Evolutionary conservation across 768 basidiomycete species (phyloP).

Genomic region (Lactarius vividus): DNA sequence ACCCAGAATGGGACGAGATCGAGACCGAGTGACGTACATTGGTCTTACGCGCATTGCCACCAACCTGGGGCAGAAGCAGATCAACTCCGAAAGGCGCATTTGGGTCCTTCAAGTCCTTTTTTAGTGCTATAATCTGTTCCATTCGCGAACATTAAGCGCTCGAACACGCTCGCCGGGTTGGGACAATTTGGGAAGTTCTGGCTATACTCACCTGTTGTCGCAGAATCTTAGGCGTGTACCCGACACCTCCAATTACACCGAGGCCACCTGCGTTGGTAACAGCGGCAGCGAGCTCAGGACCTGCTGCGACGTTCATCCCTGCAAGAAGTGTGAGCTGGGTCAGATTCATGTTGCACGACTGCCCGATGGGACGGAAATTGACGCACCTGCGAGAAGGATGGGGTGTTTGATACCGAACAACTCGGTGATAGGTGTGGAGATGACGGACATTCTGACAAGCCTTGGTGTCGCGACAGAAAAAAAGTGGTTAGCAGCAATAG

Average conservation of each 20-base stretch:
- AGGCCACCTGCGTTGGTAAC: conserved; percentile 93
- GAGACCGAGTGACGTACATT: conserved; percentile 49
- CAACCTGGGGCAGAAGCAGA: conserved; percentile 82
- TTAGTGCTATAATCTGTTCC: conserved; percentile 65
- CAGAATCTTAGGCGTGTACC: conserved; percentile 80
- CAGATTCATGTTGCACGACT: neutral
- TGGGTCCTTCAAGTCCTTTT: conserved; percentile 68
- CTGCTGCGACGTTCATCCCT: conserved; percentile 68
- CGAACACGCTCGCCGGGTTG: too few species aligned
- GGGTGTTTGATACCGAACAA: conserved; percentile 89
- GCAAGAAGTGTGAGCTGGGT: conserved; percentile 2
- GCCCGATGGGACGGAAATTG: neutral
- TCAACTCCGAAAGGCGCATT: conserved; percentile 90
- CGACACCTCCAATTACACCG: conserved; percentile 89
- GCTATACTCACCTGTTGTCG: conserved; percentile 59
- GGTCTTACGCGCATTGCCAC: conserved; percentile 85
- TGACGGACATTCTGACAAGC: conserved; percentile 49
- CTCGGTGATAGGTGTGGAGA: conserved; percentile 84
- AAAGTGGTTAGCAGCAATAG: neutral
- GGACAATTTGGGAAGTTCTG: neutral
- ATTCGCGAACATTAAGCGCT: too few species aligned
- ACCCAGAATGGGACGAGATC: conserved; percentile 15
- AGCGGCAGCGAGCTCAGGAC: conserved; percentile 86
- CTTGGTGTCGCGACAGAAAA: neutral
- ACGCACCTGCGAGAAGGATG: conserved; percentile 72